These are phyloP conservation scores for Leccinellum rugosiceps DNA, from an alignment of 768 basidiomycete genomes.

Conservation along the genomic window DNA sequence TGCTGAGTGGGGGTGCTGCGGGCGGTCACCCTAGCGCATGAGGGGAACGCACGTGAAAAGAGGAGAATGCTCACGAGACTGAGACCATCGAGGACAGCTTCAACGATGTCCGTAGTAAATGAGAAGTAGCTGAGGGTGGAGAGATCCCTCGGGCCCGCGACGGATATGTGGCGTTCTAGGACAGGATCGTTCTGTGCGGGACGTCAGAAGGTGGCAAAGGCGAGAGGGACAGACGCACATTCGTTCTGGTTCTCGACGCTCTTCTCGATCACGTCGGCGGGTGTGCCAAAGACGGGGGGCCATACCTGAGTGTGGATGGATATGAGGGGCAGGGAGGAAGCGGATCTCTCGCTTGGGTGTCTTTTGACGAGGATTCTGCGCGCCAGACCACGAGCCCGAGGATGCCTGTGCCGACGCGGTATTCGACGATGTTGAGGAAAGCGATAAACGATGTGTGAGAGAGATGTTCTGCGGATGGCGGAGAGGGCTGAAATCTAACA, in stretches of 20 bases:
- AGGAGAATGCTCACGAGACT: slow-evolving; percentile 72
- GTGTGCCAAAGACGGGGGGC: slow-evolving; percentile 88
- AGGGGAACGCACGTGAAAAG: slow-evolving; percentile 6
- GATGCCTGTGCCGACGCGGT: slow-evolving; percentile 84
- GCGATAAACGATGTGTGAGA: slow-evolving; percentile 60
- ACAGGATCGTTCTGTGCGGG: slow-evolving; percentile 80
- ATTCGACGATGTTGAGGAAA: slow-evolving; percentile 81
- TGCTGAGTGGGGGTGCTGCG: slow-evolving; percentile 86
- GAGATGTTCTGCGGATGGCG: slow-evolving; percentile 45
- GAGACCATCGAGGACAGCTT: slow-evolving; percentile 91
- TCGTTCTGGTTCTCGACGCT: slow-evolving; percentile 97
- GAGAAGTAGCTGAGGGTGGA: slow-evolving; percentile 95
- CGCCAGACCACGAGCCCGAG: slow-evolving; percentile 86
- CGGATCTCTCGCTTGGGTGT: slow-evolving; percentile 91
- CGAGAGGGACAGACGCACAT: slow-evolving; percentile 48
- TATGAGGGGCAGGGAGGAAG: slow-evolving; percentile 88
- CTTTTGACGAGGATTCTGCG: slow-evolving; percentile 71
- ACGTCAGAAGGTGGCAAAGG: slow-evolving; percentile 2
- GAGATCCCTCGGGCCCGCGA: slow-evolving; percentile 94
- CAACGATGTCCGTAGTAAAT: slow-evolving; percentile 94
- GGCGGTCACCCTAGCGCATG: slow-evolving; percentile 82
- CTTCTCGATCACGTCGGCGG: slow-evolving; percentile 94
- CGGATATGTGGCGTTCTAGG: slow-evolving; percentile 87
- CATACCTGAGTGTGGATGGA: slow-evolving; percentile 94
- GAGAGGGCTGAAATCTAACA: slow-evolving; percentile 41